phyloP scores from a whole-genome alignment of 2,329 filamentous ascomycete species.

The Ceratocystis destructans region DNA sequence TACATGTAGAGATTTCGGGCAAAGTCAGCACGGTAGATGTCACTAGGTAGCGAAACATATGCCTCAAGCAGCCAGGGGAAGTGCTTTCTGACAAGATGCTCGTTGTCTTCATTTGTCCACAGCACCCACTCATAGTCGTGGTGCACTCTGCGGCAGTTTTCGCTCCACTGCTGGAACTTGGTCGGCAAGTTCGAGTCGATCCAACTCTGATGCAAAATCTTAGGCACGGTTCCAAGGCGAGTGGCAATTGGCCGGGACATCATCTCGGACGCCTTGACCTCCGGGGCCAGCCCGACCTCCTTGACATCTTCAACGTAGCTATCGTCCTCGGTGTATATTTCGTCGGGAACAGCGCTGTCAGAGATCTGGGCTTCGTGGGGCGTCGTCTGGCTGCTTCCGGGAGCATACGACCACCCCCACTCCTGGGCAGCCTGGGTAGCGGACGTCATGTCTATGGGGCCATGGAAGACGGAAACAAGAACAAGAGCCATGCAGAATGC shows the following conservation, averaged over 20 bases:
- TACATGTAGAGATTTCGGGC: slow-evolving; percentile 28
- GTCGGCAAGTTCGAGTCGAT: slow-evolving; percentile 22
- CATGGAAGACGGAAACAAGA: slow-evolving; percentile 6
- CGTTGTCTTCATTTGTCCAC: slow-evolving; percentile 29
- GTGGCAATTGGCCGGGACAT: slow-evolving; percentile 14
- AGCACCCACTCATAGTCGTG: slow-evolving; percentile 28
- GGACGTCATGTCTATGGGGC: slow-evolving; percentile 2
- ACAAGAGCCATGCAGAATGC: neutral
- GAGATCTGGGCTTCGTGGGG: neutral
- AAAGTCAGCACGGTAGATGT: slow-evolving; percentile 27
- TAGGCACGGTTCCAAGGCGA: slow-evolving; percentile 27
- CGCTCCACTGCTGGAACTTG: slow-evolving; percentile 26
- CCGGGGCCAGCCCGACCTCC: neutral
- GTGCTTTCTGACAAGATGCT: slow-evolving; percentile 24
- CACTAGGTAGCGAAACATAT: slow-evolving; percentile 24
- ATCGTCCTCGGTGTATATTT: slow-evolving; percentile 1
- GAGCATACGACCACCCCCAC: slow-evolving; percentile 2
- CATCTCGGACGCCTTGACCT: slow-evolving; percentile 13
- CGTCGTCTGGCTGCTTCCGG: neutral
- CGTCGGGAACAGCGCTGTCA: neutral
- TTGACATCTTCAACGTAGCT: neutral
- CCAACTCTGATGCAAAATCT: slow-evolving; percentile 25
- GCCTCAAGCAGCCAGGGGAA: slow-evolving; percentile 26
- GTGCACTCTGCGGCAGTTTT: slow-evolving; percentile 24
- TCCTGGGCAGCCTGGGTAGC: slow-evolving; percentile 5